These are phyloP conservation scores for Zygosaccharomyces pseudorouxii DNA, from an alignment of 805 yeast species.

Conservation along the genomic window DNA sequence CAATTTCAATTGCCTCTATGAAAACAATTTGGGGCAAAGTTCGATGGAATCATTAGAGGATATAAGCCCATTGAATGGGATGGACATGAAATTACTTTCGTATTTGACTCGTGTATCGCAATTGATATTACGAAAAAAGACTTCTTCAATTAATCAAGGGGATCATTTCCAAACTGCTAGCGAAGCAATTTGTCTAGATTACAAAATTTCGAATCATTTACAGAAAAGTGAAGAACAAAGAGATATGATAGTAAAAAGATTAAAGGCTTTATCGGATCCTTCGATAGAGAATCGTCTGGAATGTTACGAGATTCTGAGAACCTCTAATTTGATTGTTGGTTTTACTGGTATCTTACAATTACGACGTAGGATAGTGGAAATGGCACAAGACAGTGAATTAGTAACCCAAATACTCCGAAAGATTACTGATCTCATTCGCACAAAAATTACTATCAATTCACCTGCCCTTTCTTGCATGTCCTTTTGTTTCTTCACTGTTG, in stretches of 20 bases:
- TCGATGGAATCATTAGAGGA: slow-evolving; percentile 34
- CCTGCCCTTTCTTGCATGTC: slow-evolving; percentile 16
- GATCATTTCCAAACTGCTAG: slow-evolving; percentile 7
- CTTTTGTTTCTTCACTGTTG: slow-evolving; percentile 23
- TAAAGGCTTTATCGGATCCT: not conserved
- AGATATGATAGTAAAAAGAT: slow-evolving; percentile 20
- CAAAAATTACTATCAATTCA: slow-evolving; percentile 8
- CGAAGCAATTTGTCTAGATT: slow-evolving; percentile 41
- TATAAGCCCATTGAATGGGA: slow-evolving; percentile 61
- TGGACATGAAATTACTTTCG: slow-evolving; percentile 61
- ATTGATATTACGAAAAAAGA: slow-evolving; percentile 29
- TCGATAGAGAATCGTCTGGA: not conserved
- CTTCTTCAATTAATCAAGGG: slow-evolving; percentile 14
- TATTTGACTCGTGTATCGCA: slow-evolving; percentile 47
- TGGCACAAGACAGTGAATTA: slow-evolving; percentile 41
- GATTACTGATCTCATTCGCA: slow-evolving; percentile 1
- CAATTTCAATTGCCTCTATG: slow-evolving; percentile 20
- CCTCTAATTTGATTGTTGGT: slow-evolving; percentile 50
- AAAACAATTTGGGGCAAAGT: slow-evolving; percentile 1
- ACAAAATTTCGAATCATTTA: slow-evolving; percentile 27
- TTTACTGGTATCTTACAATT: slow-evolving; percentile 52
- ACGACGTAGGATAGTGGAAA: slow-evolving; percentile 50
- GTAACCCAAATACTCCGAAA: slow-evolving; percentile 37
- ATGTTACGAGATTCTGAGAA: slow-evolving; percentile 33
- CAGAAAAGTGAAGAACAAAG: slow-evolving; percentile 25